Base-by-base conservation (phyloP, 768 basidiomycete genomes). In the Russula dissimulans region DNA sequence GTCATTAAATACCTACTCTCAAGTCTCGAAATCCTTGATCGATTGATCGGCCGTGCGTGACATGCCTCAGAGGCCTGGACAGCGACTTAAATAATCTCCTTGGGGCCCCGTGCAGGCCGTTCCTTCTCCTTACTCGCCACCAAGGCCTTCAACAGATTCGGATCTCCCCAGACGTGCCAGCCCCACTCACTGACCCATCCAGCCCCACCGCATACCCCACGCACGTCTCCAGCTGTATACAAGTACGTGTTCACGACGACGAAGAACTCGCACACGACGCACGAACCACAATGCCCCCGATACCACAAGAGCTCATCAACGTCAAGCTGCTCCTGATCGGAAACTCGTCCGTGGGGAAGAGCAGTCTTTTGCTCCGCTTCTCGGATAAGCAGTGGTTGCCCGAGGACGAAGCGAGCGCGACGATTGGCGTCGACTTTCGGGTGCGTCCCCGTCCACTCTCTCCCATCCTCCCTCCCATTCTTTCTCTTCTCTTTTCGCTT, bases 371-470 rank as follows among this genome's bases (percentile, higher is more conserved):
- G 4, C 76, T 98, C 9, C 82, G 95, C n/a, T 98, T 97, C 77
- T 94, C 94, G 3, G 95, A 97, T 70, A 90, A 95, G 74, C 89
- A 91, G 67, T 97, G 94, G 87, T 75, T 97, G 18, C 86, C 90
- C 7, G 89, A 91, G 70, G 93, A 95, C 69, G 92, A 94, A 73
- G 83, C 85, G 49, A 89, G 83, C 63, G 87, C 89, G 32, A 91
- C 89, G 29, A 91, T 89, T 67, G 85, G 89, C 9, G 89, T 91
- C 1, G 89, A 92, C 71, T 91, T 91, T 73, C 76, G 89, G 65
- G 89, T 88, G 73, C 73, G 86, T 41, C 31, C 10, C 75, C 36
- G 12, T 32, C 8, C 18, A 15, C 17, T 45, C 18, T 11, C 8
- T n/a, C 15, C 34, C 34, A 36, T 36, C 34, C 34, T 36, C 34